A percentile compares a stretch with the other conserved stretches of the same genome.
Evolutionary conservation across 78 protist genomes (phyloP).

Genomic region (Bodo saltans): DNA sequence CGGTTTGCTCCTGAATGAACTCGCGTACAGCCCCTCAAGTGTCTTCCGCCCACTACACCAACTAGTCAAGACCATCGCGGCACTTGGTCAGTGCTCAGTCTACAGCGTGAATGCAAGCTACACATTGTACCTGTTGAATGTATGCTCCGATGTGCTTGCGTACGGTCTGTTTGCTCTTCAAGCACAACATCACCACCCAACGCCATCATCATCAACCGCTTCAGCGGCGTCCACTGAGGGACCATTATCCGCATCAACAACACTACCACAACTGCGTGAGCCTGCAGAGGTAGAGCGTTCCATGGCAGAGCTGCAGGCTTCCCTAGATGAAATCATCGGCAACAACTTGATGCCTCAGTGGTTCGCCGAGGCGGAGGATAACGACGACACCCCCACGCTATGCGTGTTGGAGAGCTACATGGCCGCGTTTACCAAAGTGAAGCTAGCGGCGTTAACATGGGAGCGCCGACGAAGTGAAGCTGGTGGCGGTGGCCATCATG

Average conservation of each 20-base stretch:
- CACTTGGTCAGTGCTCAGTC: not conserved
- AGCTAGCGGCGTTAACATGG: too few species aligned
- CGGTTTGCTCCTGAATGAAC: slow-evolving; percentile 67
- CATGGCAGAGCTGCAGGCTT: too few species aligned
- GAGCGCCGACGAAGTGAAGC: too few species aligned
- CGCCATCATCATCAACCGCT: too few species aligned
- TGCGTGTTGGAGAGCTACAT: not conserved
- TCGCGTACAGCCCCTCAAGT: slow-evolving; percentile 22
- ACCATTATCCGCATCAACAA: too few species aligned
- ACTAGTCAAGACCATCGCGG: slow-evolving; percentile 3
- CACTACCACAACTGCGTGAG: too few species aligned
- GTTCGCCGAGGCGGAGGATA: slow-evolving; percentile 8
- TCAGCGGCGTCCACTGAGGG: too few species aligned
- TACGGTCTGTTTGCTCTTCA: not conserved
- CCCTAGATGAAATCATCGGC: too few species aligned
- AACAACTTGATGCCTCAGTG: slow-evolving; percentile 10
- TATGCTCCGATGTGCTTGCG: not conserved
- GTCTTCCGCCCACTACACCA: slow-evolving; percentile 24
- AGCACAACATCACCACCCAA: too few species aligned
- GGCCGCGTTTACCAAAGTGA: not conserved
- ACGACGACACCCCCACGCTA: not conserved
- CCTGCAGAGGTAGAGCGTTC: too few species aligned
- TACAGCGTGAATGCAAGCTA: slow-evolving; percentile 5
- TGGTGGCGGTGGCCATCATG: too few species aligned
- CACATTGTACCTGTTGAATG: not conserved